Evolutionary conservation across 78 protist genomes (phyloP), one percentile per base, ranked within the genome.

Genomic region (Emiliania huxleyi): DNA sequence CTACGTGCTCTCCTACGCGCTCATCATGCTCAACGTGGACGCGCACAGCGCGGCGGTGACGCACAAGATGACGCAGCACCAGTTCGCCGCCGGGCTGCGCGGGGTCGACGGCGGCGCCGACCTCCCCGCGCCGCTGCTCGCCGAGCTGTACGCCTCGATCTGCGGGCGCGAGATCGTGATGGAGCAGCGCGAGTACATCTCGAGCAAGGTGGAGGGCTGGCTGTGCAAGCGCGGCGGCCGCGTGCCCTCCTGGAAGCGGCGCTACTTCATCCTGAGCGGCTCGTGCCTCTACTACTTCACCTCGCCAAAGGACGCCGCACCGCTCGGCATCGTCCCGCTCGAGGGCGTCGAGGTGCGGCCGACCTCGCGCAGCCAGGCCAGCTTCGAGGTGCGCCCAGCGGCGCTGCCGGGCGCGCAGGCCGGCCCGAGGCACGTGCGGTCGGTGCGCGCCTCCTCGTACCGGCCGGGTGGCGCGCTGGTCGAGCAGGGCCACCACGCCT

Each of bases 11-110:
- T 42, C 96, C 12, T 97, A 94, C 83, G 94, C 97, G 18, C 55
- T 90, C 38, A 79, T 97, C 8, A 96, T 97, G 98, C 91, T 96
- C 71, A 97, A 97, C 43, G 96, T 97, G 0, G 98, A 97, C 93
- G 21, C 95, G 29, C 97, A 97, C 90, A 95, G 92, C 91, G n/a
- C n/a, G n/a, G n/a, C n/a, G n/a, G n/a, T n/a, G n/a, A n/a, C n/a
- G n/a, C n/a, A n/a, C n/a, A n/a, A 96, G 91, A 96, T 97, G 98
- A 81, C 97, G 11, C n/a, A 11, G 38, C 40, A 73, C n/a, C 3
- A 1, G 40, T 94, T 69, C 75, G 0, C 19, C 79, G 0, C 40
- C 21, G 6, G 8, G 33, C 0, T 11, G 23, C 81, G 81, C 43
- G 81, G 37, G 43, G 4, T 35, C 43, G 43, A 1, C 42, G 71